Conservation (phyloP, 2,329 filamentous ascomycete genomes). For the Berkeleyomyces rouxiae region DNA sequence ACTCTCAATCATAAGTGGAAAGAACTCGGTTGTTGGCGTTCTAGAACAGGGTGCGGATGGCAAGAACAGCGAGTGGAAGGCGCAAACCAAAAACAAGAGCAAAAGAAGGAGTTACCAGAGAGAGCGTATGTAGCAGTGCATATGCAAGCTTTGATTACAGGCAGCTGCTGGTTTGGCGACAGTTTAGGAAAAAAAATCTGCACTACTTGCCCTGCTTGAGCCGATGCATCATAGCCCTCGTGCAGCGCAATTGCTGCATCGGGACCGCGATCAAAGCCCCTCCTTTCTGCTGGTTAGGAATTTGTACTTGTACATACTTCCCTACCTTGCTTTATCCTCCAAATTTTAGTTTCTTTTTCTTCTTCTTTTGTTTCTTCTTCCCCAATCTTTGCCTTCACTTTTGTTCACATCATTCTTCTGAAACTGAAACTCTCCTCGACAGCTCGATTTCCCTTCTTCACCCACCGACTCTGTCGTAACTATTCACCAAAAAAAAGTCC, state of each 20-base stretch:
- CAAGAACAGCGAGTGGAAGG: neutral
- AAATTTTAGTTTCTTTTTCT: neutral
- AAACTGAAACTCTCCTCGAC: too few species aligned
- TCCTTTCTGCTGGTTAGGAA: neutral
- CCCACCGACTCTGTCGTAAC: too few species aligned
- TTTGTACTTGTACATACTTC: neutral
- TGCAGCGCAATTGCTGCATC: neutral
- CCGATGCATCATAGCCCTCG: neutral
- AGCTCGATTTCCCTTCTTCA: too few species aligned
- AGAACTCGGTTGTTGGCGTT: neutral
- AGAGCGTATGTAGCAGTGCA: neutral
- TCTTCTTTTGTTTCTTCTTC: neutral
- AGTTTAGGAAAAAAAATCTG: neutral
- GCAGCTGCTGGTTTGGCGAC: neutral
- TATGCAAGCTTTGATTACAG: constrained; percentile 1
- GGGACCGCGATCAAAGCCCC: neutral
- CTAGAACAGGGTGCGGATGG: neutral
- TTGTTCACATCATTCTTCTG: neutral
- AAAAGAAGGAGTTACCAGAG: neutral
- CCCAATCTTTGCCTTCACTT: neutral
- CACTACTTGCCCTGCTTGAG: neutral
- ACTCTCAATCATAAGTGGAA: neutral
- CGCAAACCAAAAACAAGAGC: neutral
- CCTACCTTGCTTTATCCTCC: neutral
- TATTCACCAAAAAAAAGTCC: too few species aligned